These are phyloP conservation scores for Lentinula sp. DNA, from an alignment of 768 basidiomycete species.

Conservation along the genomic window DNA sequence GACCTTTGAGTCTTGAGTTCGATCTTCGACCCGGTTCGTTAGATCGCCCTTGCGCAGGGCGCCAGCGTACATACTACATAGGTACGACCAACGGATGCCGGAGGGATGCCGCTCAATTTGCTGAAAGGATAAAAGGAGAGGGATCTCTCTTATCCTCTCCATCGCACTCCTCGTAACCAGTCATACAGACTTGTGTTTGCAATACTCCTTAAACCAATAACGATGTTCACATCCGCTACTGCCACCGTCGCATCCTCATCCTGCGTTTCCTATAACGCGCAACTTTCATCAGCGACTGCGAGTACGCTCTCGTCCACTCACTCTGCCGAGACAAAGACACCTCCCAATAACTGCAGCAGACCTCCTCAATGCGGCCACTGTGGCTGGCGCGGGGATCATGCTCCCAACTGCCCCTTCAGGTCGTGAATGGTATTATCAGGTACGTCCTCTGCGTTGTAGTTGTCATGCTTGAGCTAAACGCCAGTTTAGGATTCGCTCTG, in stretches of 20 bases:
- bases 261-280: not conserved
- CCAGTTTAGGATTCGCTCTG: not conserved
- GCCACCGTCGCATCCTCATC: not conserved
- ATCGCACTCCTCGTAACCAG: not conserved
- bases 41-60: not conserved
- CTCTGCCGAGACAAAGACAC: not conserved
- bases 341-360: constrained; percentile 31
- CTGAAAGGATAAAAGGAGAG: not conserved
- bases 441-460: not conserved
- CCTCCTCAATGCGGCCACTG: constrained; percentile 73
- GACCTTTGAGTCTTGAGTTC: no score
- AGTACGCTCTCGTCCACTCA: not conserved
- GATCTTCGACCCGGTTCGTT: not conserved
- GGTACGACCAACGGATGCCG: not conserved
- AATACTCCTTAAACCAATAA: not conserved
- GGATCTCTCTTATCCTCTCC: not conserved
- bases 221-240: not conserved
- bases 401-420: constrained; percentile 63
- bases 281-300: not conserved
- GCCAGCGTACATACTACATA: not conserved
- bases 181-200: not conserved
- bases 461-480: not conserved
- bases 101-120: not conserved
- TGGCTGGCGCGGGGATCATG: constrained; percentile 57
- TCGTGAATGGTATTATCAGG: constrained; percentile 20